These are phyloP conservation scores for Fragaria iinumae DNA, from an alignment of 306 rosid species.

Conservation along the genomic window DNA sequence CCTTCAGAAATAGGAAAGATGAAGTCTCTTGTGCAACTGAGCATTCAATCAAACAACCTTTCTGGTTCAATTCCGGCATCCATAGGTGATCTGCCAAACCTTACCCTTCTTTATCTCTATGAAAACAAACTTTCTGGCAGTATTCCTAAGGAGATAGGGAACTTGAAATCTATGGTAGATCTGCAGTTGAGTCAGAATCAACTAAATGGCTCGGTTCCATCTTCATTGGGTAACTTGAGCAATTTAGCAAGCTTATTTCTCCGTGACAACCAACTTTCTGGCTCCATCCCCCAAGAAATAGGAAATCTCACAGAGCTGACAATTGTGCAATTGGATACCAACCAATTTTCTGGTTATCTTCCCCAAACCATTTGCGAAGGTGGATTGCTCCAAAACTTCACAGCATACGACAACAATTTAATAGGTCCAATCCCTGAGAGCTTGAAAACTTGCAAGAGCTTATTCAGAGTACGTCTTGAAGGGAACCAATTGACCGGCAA, in stretches of 20 bases:
- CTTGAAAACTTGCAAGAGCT: slow-evolving; percentile 12
- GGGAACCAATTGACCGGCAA: not conserved
- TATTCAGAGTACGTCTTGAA: not conserved
- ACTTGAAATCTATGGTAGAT: slow-evolving; percentile 3
- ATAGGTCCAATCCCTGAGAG: slow-evolving; percentile 17
- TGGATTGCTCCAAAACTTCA: not conserved
- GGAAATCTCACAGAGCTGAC: slow-evolving; percentile 2
- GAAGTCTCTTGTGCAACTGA: not conserved
- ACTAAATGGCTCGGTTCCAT: not conserved
- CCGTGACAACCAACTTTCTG: not conserved
- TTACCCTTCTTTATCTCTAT: not conserved
- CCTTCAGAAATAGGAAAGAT: not conserved
- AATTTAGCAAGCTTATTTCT: not conserved
- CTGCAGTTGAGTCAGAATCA: not conserved
- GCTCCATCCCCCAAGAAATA: slow-evolving; percentile 14
- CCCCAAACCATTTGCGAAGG: slow-evolving; percentile 2
- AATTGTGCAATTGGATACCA: not conserved
- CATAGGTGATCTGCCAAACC: not conserved
- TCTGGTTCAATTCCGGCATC: not conserved
- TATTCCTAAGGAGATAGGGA: not conserved
- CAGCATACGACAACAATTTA: not conserved
- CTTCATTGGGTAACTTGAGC: slow-evolving; percentile 4
- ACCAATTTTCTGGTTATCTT: slow-evolving; percentile 12
- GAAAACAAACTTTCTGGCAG: not conserved
- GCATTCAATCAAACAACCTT: not conserved